These are phyloP conservation scores for Botryotinia calthae DNA, from an alignment of 2,329 filamentous ascomycete genomes.

Conservation along the genomic window DNA sequence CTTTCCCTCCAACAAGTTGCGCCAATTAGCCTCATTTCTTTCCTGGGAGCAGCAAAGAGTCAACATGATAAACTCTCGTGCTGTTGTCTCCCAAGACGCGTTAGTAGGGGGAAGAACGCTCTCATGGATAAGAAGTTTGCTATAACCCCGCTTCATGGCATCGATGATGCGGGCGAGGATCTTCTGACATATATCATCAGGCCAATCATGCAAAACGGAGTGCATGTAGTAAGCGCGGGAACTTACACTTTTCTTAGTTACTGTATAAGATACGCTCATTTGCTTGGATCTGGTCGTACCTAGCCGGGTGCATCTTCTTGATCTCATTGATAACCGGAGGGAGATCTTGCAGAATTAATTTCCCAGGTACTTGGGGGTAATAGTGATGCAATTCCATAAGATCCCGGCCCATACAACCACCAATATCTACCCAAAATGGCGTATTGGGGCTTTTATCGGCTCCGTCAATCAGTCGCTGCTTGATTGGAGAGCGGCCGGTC, in stretches of 20 bases:
- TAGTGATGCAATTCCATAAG: no score
- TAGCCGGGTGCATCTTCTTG: no score
- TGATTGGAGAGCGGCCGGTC: no score
- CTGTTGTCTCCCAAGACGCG: not conserved
- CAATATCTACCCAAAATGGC: no score
- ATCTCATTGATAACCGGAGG: no score
- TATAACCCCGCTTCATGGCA: not conserved
- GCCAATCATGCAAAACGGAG: not conserved
- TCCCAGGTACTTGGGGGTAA: no score
- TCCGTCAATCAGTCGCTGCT: no score
- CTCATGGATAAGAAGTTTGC: not conserved
- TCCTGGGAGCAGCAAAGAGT: not conserved
- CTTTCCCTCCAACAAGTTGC: not conserved
- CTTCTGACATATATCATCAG: not conserved
- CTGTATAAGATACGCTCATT: no score
- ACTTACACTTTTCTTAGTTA: not conserved
- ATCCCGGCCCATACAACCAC: no score
- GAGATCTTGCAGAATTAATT: no score
- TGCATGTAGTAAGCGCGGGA: constrained; percentile 1
- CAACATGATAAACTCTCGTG: not conserved
- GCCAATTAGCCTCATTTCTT: not conserved
- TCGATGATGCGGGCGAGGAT: not conserved
- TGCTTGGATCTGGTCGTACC: no score
- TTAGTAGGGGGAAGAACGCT: not conserved
- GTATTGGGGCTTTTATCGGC: no score